phyloP scores from a whole-genome alignment of 106 monocot species.

The Cymbidium sinense region DNA sequence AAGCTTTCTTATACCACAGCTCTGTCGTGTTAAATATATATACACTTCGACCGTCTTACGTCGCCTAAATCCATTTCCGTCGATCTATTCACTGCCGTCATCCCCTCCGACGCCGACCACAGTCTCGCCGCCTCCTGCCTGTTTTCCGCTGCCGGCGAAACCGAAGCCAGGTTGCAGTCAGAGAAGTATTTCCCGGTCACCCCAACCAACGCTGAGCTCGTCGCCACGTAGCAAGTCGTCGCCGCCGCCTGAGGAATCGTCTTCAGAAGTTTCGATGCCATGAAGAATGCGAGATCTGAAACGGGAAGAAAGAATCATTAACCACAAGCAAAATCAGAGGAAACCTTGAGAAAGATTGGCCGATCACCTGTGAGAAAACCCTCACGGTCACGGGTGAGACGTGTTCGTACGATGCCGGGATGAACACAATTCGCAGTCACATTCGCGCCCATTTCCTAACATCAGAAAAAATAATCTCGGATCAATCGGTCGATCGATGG shows the following conservation, averaged over 20 bases:
- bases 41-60: no score
- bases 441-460: slow-evolving; percentile 61
- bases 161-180: slow-evolving; percentile 57
- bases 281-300: slow-evolving; percentile 57
- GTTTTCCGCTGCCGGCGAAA: slow-evolving; percentile 30
- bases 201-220: slow-evolving; percentile 29
- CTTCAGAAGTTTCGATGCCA: slow-evolving; percentile 57
- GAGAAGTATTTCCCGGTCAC: slow-evolving; percentile 65
- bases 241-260: slow-evolving; percentile 84
- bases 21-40: no score
- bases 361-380: slow-evolving; percentile 58
- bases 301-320: neutral
- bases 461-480: neutral
- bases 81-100: neutral
- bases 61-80: no score
- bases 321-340: neutral
- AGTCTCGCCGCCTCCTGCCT: slow-evolving; percentile 35
- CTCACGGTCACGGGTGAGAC: slow-evolving; percentile 83
- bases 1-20: no score
- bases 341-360: neutral
- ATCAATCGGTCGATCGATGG: neutral
- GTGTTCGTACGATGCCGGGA: slow-evolving; percentile 79
- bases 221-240: slow-evolving; percentile 77
- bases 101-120: slow-evolving; percentile 1
- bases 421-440: slow-evolving; percentile 91